phyloP scores from a whole-genome alignment of 2,329 filamentous ascomycete species.

The Zarea fungicola region DNA sequence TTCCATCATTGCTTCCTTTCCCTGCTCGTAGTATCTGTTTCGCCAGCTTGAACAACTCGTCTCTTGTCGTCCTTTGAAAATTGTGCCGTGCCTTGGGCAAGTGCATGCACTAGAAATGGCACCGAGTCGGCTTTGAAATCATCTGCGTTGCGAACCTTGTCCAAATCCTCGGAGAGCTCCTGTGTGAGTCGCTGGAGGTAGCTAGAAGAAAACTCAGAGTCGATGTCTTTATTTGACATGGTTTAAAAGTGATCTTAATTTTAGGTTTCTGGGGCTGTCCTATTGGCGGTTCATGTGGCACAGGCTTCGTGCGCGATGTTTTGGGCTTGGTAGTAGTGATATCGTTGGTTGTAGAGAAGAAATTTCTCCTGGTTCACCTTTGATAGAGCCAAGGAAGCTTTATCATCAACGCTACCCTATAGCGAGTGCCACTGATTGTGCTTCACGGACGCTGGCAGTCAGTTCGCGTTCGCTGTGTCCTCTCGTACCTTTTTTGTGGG shows the following conservation, averaged over 20 bases:
- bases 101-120: constrained; percentile 58
- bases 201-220: constrained; percentile 52
- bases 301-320: too few relatives aligned
- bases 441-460: too few relatives aligned
- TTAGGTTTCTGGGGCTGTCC: too few relatives aligned
- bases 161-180: constrained; percentile 70
- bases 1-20: background rate
- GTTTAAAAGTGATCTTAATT: constrained; percentile 7
- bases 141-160: constrained; percentile 61
- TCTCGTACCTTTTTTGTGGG: too few relatives aligned
- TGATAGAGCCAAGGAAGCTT: too few relatives aligned
- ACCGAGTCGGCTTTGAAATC: constrained; percentile 66
- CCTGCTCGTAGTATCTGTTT: background rate
- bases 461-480: too few relatives aligned
- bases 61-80: constrained; percentile 44
- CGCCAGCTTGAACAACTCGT: constrained; percentile 18
- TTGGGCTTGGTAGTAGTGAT: too few relatives aligned
- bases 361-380: too few relatives aligned
- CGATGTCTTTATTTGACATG: constrained; percentile 13
- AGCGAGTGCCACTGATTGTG: too few relatives aligned
- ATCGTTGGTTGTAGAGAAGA: too few relatives aligned
- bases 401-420: too few relatives aligned
- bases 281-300: too few relatives aligned
- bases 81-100: constrained; percentile 61
- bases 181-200: constrained; percentile 65